Evolutionary conservation across 116 monocot genomes (phyloP).

Genomic region (Zostera marina): DNA sequence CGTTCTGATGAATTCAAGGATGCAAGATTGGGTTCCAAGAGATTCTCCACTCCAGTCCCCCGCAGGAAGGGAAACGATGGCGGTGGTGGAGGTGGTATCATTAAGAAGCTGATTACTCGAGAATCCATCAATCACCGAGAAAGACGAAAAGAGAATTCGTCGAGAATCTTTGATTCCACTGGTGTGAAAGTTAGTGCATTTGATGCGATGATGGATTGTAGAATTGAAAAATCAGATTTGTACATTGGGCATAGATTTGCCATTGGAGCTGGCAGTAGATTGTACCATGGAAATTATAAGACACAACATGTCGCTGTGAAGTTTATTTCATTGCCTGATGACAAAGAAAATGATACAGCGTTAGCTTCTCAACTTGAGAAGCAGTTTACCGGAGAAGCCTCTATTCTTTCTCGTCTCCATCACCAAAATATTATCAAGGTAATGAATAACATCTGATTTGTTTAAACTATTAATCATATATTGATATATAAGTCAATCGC

Average conservation of each 20-base stretch:
- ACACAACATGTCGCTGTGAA: slow-evolving; percentile 74
- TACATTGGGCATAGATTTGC: slow-evolving; percentile 79
- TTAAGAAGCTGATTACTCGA: slow-evolving; percentile 6
- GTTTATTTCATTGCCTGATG: slow-evolving; percentile 64
- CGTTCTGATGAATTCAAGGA: slow-evolving; percentile 59
- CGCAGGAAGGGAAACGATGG: slow-evolving; percentile 18
- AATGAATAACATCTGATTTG: background rate
- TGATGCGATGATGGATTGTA: slow-evolving; percentile 50
- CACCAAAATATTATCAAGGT: slow-evolving; percentile 69
- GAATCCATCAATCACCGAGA: slow-evolving; percentile 13
- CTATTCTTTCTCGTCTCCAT: slow-evolving; percentile 41
- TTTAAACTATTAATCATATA: background rate
- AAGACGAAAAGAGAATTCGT: slow-evolving; percentile 34
- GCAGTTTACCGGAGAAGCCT: slow-evolving; percentile 48
- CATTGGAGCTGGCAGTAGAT: slow-evolving; percentile 67
- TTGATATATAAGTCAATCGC: background rate
- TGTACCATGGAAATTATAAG: slow-evolving; percentile 84
- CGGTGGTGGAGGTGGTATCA: slow-evolving; percentile 2
- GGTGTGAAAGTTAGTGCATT: slow-evolving; percentile 56
- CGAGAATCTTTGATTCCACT: slow-evolving; percentile 64
- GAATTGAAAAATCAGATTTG: slow-evolving; percentile 63
- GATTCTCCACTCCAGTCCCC: slow-evolving; percentile 75
- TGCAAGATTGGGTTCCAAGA: slow-evolving; percentile 35
- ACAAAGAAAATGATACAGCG: slow-evolving; percentile 41
- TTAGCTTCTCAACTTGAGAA: slow-evolving; percentile 39